phyloP scores from a whole-genome alignment of 805 yeast genomes.

The Ogataea chonburiensis region DNA sequence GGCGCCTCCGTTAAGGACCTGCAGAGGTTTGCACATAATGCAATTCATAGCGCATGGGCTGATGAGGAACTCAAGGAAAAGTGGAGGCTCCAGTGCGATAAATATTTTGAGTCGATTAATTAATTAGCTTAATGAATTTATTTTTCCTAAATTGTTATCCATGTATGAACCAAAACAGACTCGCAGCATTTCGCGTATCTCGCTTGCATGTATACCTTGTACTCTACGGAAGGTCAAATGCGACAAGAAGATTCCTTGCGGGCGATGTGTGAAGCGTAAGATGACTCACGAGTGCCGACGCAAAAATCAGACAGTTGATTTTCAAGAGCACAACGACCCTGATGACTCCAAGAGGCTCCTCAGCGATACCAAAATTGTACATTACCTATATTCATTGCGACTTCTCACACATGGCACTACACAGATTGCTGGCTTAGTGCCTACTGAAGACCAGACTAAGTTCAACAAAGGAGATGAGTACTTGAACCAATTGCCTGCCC shows the following conservation, averaged over 20 bases:
- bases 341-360: constrained; percentile 2
- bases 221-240: constrained; percentile 26
- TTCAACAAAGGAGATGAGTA: constrained; percentile 13
- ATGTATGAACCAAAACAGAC: not conserved
- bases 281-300: constrained; percentile 21
- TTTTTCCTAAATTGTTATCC: constrained; percentile 1
- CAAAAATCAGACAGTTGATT: not conserved
- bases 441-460: constrained; percentile 15
- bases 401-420: constrained; percentile 26
- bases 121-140: too few relatives aligned
- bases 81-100: constrained; percentile 21
- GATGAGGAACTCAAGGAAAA: constrained; percentile 19
- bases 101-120: constrained; percentile 15
- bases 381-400: constrained; percentile 22
- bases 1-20: constrained; percentile 26
- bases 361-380: constrained; percentile 20
- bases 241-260: constrained; percentile 27
- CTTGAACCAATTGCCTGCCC: constrained; percentile 8
- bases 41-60: constrained; percentile 33
- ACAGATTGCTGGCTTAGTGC: constrained; percentile 22
- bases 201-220: constrained; percentile 25
- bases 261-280: constrained; percentile 21
- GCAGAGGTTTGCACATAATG: constrained; percentile 25
- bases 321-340: not conserved
- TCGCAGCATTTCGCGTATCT: constrained; percentile 6